These are phyloP conservation scores for Phytopythium cucurbitacearum DNA, from an alignment of 352 stramenopile species.

Conservation along the genomic window DNA sequence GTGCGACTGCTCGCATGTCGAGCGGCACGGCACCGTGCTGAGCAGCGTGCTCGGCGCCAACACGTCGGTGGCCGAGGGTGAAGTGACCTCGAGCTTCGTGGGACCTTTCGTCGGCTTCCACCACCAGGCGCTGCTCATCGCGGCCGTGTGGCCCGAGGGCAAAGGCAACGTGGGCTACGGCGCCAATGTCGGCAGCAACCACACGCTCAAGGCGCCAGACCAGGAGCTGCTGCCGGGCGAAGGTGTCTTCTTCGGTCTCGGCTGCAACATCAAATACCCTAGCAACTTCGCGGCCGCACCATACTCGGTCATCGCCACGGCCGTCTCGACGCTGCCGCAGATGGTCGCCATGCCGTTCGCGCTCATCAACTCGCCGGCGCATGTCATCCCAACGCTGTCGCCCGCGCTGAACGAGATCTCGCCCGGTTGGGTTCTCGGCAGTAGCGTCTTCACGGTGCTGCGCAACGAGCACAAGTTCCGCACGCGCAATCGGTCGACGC, in stretches of 20 bases:
- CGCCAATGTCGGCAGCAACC: conserved; percentile 96
- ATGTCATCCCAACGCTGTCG: conserved; percentile 79
- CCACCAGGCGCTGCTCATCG: conserved; percentile 92
- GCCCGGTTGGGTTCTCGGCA: conserved; percentile 86
- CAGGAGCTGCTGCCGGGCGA: conserved; percentile 92
- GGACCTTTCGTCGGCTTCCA: conserved; percentile 95
- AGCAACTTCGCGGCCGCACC: conserved; percentile 89
- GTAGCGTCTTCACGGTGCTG: conserved; percentile 89
- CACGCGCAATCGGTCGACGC: conserved; percentile 70
- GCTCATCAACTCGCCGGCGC: conserved; percentile 64
- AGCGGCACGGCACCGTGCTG: conserved; percentile 81
- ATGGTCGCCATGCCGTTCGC: conserved; percentile 74
- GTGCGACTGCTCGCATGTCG: conserved; percentile 72
- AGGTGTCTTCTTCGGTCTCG: conserved; percentile 95
- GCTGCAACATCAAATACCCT: conserved; percentile 93
- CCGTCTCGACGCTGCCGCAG: conserved; percentile 89
- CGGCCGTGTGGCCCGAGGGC: conserved; percentile 89
- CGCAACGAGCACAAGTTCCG: conserved; percentile 88
- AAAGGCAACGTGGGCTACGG: conserved; percentile 93
- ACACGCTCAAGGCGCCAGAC: conserved; percentile 90
- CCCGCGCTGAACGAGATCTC: conserved; percentile 83
- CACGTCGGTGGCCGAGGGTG: conserved; percentile 83
- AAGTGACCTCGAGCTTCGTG: conserved; percentile 89
- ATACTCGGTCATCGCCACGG: conserved; percentile 95
- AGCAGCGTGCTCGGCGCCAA: conserved; percentile 86